Evolutionary conservation across 2,329 filamentous ascomycete species (phyloP), one percentile per base, ranked within the genome.

Genomic region (Aspergillus oerlinghausenensis): DNA sequence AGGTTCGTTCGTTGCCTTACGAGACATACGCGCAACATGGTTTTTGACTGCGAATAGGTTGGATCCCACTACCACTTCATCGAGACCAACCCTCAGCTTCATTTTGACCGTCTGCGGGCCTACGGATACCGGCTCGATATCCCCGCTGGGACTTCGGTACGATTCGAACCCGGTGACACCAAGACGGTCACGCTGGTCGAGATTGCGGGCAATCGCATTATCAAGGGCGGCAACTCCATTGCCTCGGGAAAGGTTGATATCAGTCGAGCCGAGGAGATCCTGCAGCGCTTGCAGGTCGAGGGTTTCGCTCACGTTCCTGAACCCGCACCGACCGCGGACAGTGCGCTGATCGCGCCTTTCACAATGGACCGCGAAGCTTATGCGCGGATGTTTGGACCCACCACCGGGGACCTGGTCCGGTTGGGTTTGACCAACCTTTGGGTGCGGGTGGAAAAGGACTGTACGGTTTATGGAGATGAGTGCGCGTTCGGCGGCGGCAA

Each of bases 51-150:
- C 21, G 54, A 40, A 2, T 65, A 86, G 83, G 82, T 90, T 58
- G 93, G 93, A 32, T 96, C 91, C 32, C 93, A 97, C 75, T 97
- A 96, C 73, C 93, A 97, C 75, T 96, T 97, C 72, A 85, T 96
- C 68, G 93, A 97, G 78, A 88, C 87, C n/a, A 97, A 97, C 74
- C 90, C 92, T 0, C 85, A 90, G 72, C 82, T 97, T 51, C 84
- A 89, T 60, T 97, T 97, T 72, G 93, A 97, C 75, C 89, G 93
- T 26, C 78, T 84, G 51, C 85, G 84, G 63, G 85, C 92, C 1
- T 94, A 94, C 68, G 93, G 93, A 5, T 96, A 85, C 75, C 84
- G 92, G 10, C 82, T 97, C 14, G 92, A 97, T 69, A 94, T 97
- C 56, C 81, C 93, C 1, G 92, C 93, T 0, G 93, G 93, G 38